Evolutionary conservation across 345 rosid species (phyloP).

Genomic region (Dovyalis caffra): DNA sequence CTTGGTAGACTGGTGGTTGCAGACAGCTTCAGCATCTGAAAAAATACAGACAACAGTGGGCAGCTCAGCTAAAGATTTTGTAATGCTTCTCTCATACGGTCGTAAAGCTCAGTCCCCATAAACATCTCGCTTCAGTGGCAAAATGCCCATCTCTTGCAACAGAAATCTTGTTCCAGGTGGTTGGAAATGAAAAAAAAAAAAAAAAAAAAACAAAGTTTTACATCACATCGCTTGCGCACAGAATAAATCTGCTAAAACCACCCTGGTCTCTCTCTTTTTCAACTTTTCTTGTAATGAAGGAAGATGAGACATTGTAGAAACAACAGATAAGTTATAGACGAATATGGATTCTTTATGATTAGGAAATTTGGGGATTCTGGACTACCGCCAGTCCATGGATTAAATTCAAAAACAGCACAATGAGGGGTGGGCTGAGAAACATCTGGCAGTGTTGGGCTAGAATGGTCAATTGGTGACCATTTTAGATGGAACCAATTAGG

Average conservation of each 20-base stretch:
- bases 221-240: neutral
- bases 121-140: neutral
- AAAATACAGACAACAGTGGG: slow-evolving; percentile 32
- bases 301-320: neutral
- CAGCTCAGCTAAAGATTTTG: slow-evolving; percentile 43
- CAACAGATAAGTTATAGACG: neutral
- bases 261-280: neutral
- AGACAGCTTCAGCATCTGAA: slow-evolving; percentile 32
- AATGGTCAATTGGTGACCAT: neutral
- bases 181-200: neutral
- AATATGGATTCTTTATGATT: neutral
- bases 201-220: too few relatives aligned
- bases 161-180: neutral
- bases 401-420: neutral
- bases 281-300: neutral
- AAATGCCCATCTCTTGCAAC: neutral
- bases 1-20: slow-evolving; percentile 45
- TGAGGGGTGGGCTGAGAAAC: neutral
- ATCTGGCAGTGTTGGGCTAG: neutral
- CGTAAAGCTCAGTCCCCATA: slow-evolving; percentile 32
- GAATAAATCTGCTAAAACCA: neutral
- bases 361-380: neutral
- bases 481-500: neutral
- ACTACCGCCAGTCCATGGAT: neutral
- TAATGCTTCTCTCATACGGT: slow-evolving; percentile 48